These are phyloP conservation scores for Leccinum olivaceopallidum DNA, from an alignment of 768 basidiomycete genomes.

Conservation along the genomic window DNA sequence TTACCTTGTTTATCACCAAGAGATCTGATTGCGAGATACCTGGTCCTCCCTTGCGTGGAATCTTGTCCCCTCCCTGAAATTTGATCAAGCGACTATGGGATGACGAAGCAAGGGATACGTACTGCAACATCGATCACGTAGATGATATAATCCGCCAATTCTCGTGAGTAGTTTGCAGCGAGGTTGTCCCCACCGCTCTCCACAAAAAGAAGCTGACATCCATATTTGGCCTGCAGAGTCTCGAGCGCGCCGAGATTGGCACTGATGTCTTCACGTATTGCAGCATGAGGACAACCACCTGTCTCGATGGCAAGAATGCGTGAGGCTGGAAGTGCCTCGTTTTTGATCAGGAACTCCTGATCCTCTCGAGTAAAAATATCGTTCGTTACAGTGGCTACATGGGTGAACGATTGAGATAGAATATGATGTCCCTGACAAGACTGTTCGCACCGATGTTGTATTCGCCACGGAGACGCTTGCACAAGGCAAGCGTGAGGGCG, in stretches of 20 bases:
- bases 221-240: slow-evolving; percentile 87
- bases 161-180: slow-evolving; percentile 95
- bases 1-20: slow-evolving; percentile 91
- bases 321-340: slow-evolving; percentile 79
- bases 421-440: slow-evolving; percentile 1
- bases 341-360: slow-evolving; percentile 94
- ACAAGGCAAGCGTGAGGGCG: slow-evolving; percentile 88
- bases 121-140: slow-evolving; percentile 89
- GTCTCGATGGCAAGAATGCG: slow-evolving; percentile 98
- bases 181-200: slow-evolving; percentile 98
- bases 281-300: slow-evolving; percentile 97
- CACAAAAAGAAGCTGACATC: slow-evolving; percentile 88
- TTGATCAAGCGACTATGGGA: slow-evolving; percentile 4
- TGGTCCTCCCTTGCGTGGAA: slow-evolving; percentile 96
- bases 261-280: slow-evolving; percentile 96
- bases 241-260: slow-evolving; percentile 97
- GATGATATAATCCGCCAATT: slow-evolving; percentile 97
- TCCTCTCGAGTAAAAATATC: slow-evolving; percentile 99
- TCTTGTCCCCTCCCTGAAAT: slow-evolving; percentile 91
- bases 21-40: slow-evolving; percentile 97
- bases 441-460: slow-evolving; percentile 82
- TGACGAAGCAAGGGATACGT: slow-evolving; percentile 22
- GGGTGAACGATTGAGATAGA: slow-evolving; percentile 14
- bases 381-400: slow-evolving; percentile 93
- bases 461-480: slow-evolving; percentile 72